These are phyloP conservation scores for Penicillium diatomitis DNA, from an alignment of 495 filamentous ascomycete species.

Conservation along the genomic window DNA sequence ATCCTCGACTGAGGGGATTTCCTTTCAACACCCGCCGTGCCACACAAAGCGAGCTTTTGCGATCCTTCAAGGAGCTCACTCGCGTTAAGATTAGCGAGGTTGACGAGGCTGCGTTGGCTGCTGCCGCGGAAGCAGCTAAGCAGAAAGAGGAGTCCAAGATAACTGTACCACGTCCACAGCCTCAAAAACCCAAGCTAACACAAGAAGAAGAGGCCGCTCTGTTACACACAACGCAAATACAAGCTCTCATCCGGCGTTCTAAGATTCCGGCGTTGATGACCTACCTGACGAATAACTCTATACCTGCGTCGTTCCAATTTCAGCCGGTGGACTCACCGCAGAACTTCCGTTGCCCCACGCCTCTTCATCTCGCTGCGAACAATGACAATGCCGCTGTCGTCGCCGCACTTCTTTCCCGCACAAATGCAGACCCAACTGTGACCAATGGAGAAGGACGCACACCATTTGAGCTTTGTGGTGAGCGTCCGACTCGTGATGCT, in stretches of 20 bases:
- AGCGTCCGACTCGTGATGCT: slow-evolving; percentile 78
- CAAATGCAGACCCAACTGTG: slow-evolving; percentile 61
- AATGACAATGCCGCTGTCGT: slow-evolving; percentile 67
- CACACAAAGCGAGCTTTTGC: slow-evolving; percentile 89
- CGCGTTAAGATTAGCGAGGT: slow-evolving; percentile 75
- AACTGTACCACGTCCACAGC: slow-evolving; percentile 34
- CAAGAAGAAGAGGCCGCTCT: slow-evolving; percentile 74
- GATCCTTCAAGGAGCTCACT: slow-evolving; percentile 85
- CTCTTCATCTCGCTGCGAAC: slow-evolving; percentile 77
- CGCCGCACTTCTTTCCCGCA: slow-evolving; percentile 65
- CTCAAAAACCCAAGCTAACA: slow-evolving; percentile 49
- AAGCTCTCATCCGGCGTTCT: slow-evolving; percentile 78
- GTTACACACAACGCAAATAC: slow-evolving; percentile 78
- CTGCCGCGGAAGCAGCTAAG: slow-evolving; percentile 31
- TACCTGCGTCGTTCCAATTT: slow-evolving; percentile 64
- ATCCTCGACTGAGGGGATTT: slow-evolving; percentile 77
- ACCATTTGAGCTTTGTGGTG: slow-evolving; percentile 78
- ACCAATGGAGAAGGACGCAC: slow-evolving; percentile 59
- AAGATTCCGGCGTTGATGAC: slow-evolving; percentile 80
- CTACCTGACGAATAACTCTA: slow-evolving; percentile 65
- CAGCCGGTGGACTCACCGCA: slow-evolving; percentile 55
- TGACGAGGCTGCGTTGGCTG: slow-evolving; percentile 47
- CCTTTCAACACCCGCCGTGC: slow-evolving; percentile 93
- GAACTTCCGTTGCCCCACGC: slow-evolving; percentile 77
- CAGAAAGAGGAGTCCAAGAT: slow-evolving; percentile 22